Conservation (phyloP, 148 eudicot species). For the Nepenthes mirabilis region DNA sequence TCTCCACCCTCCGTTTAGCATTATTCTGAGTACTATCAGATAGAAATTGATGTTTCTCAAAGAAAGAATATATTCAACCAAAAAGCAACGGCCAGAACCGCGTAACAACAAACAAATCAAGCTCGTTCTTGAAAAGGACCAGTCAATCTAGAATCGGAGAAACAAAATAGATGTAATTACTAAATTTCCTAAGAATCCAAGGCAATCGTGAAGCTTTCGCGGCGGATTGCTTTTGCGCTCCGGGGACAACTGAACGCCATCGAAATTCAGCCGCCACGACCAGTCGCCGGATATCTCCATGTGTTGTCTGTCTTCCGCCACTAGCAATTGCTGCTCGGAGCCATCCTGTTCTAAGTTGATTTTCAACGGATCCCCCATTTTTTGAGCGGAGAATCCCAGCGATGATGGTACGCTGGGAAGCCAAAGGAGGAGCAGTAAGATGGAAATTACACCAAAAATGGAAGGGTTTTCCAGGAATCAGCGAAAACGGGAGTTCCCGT, state of each 20-base stretch:
- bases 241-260: constrained; percentile 27
- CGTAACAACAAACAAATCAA: neutral
- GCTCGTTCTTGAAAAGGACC: neutral
- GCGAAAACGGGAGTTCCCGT: too few relatives aligned
- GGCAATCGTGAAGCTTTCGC: constrained; percentile 54
- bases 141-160: too few relatives aligned
- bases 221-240: constrained; percentile 51
- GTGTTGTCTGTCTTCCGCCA: constrained; percentile 13
- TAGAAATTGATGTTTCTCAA: too few relatives aligned
- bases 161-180: too few relatives aligned
- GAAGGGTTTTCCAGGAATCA: too few relatives aligned
- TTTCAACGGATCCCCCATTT: constrained; percentile 29
- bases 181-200: constrained; percentile 47
- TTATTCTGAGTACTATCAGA: neutral
- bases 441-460: too few relatives aligned
- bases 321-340: constrained; percentile 32
- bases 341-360: constrained; percentile 17
- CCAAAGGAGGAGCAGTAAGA: too few relatives aligned
- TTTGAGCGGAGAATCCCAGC: too few relatives aligned
- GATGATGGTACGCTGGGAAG: too few relatives aligned
- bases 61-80: too few relatives aligned
- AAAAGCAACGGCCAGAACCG: neutral
- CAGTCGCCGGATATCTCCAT: constrained; percentile 8
- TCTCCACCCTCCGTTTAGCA: neutral
- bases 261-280: constrained; percentile 70